Conservation (phyloP, 2,329 filamentous ascomycete genomes). For the Bisporella sp. region DNA sequence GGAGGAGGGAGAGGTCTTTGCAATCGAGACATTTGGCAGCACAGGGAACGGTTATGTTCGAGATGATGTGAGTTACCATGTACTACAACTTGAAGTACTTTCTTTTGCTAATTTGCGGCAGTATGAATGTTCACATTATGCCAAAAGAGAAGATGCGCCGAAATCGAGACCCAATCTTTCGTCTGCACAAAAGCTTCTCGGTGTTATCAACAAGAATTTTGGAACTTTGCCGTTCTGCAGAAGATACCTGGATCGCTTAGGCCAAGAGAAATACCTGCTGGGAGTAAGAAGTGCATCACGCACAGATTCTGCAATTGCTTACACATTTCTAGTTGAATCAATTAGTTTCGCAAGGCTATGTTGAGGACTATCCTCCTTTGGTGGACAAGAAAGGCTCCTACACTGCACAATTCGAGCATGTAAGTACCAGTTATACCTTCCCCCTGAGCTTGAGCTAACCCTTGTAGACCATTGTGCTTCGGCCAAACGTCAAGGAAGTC, state of each 20-base stretch:
- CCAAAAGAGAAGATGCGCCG: constrained; percentile 62
- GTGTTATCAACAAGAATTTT: constrained; percentile 93
- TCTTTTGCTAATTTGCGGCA: constrained; percentile 25
- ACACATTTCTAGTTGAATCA: constrained; percentile 63
- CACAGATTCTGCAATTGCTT: constrained; percentile 16
- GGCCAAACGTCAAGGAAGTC: constrained; percentile 79
- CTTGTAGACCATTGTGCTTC: constrained; percentile 65
- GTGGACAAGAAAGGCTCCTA: constrained; percentile 92
- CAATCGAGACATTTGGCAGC: constrained; percentile 92
- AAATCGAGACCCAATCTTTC: constrained; percentile 70
- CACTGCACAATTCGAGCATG: constrained; percentile 91
- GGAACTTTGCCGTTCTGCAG: constrained; percentile 87
- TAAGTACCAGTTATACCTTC: constrained; percentile 32
- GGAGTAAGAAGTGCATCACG: constrained; percentile 51
- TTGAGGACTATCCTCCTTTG: constrained; percentile 84
- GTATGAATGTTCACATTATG: constrained; percentile 84
- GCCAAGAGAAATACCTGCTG: constrained; percentile 88
- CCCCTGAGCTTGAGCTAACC: constrained; percentile 4
- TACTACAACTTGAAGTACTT: neutral
- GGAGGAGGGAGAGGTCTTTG: constrained; percentile 94
- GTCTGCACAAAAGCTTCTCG: constrained; percentile 79
- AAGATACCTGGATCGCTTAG: constrained; percentile 85
- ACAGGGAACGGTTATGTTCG: constrained; percentile 83
- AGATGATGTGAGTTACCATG: constrained; percentile 60
- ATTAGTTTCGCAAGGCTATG: constrained; percentile 73